Base-by-base conservation (phyloP, 75 land plant genomes). In the Chamaecyparis obtusa region DNA sequence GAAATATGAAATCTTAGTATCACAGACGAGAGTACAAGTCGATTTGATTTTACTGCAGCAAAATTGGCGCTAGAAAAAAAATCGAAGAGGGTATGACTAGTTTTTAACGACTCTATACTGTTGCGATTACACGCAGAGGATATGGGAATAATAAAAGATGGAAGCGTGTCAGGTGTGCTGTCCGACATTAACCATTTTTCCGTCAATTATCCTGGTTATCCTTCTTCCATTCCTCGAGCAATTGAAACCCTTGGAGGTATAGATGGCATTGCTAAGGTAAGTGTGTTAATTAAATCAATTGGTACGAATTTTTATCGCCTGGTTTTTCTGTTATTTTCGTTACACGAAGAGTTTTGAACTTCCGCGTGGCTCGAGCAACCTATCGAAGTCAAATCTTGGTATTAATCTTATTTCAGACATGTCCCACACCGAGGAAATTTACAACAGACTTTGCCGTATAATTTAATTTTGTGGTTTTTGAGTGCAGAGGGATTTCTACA, bases 181-280 rank as follows among this genome's bases (percentile, higher is more conserved):
- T 97, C 99, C 8, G 91, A 74, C 35, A 72, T 85, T 3, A 87
- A 88, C 39, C 85, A 89, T 32, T 96, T 98, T 88, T 97, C 95
- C 9, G 94, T 98, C 57, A 90, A 96, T 82, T 96, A 93, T 85
- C 99, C 98, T 2, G 99, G 94, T 9, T 96, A 98, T 78, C 97
- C 98, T 84, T 89, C 92, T 4, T 95, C 99, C 24, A 91, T 89
- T 14, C 79, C 93, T 8, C 89, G 96, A 33, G 99, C 99, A 35
- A 85, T 95, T 43, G 91, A 97, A 35, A 95, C 95, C 32, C 95
- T 97, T 16, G 98, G 98, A 10, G 99, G 99, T 41, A 84, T 69
- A 56, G 90, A 93, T 35, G 92, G 54, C 60, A 93, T 97, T n/a
- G 83, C 90, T 4, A 93, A 97, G 94, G 99, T 93, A 82, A 21